Percentiles rank a stretch among this genome's conserved stretches.
These are phyloP conservation scores for Aspergillus alliaceus DNA, from an alignment of 2,329 filamentous ascomycete species.

Conservation along the genomic window DNA sequence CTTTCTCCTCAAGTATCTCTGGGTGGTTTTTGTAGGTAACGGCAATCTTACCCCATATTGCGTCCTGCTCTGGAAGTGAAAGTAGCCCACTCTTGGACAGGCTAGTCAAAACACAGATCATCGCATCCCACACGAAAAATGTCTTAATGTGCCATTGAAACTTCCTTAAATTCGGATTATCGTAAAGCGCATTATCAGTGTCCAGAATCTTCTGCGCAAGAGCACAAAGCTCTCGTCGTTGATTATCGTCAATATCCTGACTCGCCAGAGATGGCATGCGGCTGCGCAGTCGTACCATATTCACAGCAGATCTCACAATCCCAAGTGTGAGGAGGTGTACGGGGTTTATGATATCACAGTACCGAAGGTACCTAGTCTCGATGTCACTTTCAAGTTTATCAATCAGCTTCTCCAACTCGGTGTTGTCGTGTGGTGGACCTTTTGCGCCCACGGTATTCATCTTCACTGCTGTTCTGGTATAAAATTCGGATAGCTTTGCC, in stretches of 20 bases:
- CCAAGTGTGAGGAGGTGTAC: slow-evolving; percentile 46
- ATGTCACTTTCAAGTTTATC: slow-evolving; percentile 32
- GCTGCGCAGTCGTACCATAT: slow-evolving; percentile 44
- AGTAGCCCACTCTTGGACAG: slow-evolving; percentile 32
- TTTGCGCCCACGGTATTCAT: slow-evolving; percentile 2
- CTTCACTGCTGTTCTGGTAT: slow-evolving; percentile 13
- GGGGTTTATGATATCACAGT: slow-evolving; percentile 36
- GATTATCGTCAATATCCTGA: slow-evolving; percentile 1
- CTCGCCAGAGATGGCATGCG: slow-evolving; percentile 35
- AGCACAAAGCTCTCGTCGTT: slow-evolving; percentile 4
- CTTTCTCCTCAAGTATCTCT: slow-evolving; percentile 32
- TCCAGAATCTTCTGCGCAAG: slow-evolving; percentile 20
- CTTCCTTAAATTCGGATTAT: slow-evolving; percentile 33
- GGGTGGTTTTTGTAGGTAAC: slow-evolving; percentile 45
- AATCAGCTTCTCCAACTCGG: slow-evolving; percentile 20
- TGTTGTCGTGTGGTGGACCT: slow-evolving; percentile 9
- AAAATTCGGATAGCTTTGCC: slow-evolving; percentile 28
- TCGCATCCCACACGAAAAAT: slow-evolving; percentile 52
- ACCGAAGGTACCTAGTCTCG: slow-evolving; percentile 33
- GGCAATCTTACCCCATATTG: slow-evolving; percentile 46
- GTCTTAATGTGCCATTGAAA: slow-evolving; percentile 46
- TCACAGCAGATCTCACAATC: slow-evolving; percentile 43
- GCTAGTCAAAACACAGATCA: slow-evolving; percentile 47
- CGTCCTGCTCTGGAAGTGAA: slow-evolving; percentile 24
- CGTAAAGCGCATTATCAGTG: slow-evolving; percentile 36